These are phyloP conservation scores for Lycium barbarum DNA, from an alignment of 257 asterid genomes.

Conservation along the genomic window DNA sequence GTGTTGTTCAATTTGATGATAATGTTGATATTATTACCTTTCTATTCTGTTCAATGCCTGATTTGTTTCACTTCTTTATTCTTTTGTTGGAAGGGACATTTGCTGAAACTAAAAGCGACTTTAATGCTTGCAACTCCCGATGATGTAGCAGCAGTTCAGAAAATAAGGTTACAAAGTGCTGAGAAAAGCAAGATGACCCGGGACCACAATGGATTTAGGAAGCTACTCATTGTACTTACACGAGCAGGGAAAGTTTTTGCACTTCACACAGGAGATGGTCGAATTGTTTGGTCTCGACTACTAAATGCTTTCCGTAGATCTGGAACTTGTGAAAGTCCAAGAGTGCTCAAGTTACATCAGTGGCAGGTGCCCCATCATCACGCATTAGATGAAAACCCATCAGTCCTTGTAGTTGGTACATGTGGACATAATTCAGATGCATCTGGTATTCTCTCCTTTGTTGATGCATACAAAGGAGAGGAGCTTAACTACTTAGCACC, in stretches of 20 bases:
- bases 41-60: background rate
- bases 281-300: conserved; percentile 60
- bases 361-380: conserved; percentile 99
- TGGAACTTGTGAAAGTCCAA: conserved; percentile 71
- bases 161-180: conserved; percentile 78
- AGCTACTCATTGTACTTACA: conserved; percentile 84
- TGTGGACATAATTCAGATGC: conserved; percentile 70
- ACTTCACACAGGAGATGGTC: conserved; percentile 96
- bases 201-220: conserved; percentile 68
- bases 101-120: conserved; percentile 91
- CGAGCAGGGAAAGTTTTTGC: conserved; percentile 88
- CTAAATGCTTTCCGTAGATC: conserved; percentile 63
- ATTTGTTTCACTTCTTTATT: conserved; percentile 19
- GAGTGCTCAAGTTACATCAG: conserved; percentile 73
- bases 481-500: conserved; percentile 69
- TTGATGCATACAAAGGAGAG: conserved; percentile 85
- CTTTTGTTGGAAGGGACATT: conserved; percentile 71
- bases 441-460: conserved; percentile 78
- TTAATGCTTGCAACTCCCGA: conserved; percentile 92
- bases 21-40: background rate
- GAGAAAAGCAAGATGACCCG: conserved; percentile 92
- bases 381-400: conserved; percentile 91
- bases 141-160: conserved; percentile 85
- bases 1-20: background rate
- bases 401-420: conserved; percentile 87